Base-by-base conservation (phyloP, 2,329 filamentous ascomycete genomes). In the Fusarium armeniacum region DNA sequence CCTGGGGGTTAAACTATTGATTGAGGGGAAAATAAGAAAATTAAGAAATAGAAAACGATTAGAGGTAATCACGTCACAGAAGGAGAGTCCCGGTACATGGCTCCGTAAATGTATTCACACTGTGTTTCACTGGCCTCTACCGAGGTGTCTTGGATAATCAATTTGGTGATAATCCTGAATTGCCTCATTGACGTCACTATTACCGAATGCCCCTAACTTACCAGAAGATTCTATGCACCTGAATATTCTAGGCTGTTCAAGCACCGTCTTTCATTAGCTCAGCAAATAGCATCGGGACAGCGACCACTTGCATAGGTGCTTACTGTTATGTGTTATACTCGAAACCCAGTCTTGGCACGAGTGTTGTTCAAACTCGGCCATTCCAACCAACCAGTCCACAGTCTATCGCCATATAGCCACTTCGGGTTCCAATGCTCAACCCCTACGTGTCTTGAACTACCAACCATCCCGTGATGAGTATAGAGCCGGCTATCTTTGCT, bases 131-230 rank as follows among this genome's bases (percentile, higher is more conserved):
- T 28, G 9, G 16, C 12, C 9, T 36, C 16, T 30, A 47, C 24
- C 22, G 24, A 44, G 7, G 35, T 38, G 11, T 16, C 5, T 15
- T 20, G 16, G 36, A n/a, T 11, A 13, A 22, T 24, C 18, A 6
- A 26, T n/a, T 55, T 49, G 36, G 54, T 58, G 58, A 71, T 68
- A 60, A 18, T 46, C 22, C 35, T 9, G 54, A 54, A 49, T 61
- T 58, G 70, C 73, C 40, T 75, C 73, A 74, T 65, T 75, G 67
- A 75, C 73, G 73, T 75, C 69, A 74, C 66, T 28, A 8, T 5
- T 16, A 6, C 15, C 11, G 30, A 51, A 41, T 44, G 22, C 44
- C 51, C 35, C 56, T 36, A 41, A 26, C 5, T 26, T 24, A 11
- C 67, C 6, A 51, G 67, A 68, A 68, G 49, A 35, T 69, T 69